These are phyloP conservation scores for Aphanomyces stellatus DNA, from an alignment of 352 stramenopile species.

Conservation along the genomic window DNA sequence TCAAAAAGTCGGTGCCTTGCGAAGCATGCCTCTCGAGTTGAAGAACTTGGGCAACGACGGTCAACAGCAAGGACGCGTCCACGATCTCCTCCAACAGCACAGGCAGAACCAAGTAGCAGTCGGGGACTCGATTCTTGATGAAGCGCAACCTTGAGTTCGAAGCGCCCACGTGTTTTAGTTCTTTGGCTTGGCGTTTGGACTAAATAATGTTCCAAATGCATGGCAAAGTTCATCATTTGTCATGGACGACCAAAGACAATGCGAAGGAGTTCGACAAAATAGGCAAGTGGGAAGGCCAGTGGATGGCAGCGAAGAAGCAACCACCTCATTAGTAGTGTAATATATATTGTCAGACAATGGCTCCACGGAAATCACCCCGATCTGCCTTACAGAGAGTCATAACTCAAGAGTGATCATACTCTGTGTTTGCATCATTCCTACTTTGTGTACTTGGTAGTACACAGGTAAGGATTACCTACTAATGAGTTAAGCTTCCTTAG, in stretches of 20 bases:
- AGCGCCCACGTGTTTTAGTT: too few relatives aligned
- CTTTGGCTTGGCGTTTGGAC: too few relatives aligned
- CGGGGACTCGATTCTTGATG: too few relatives aligned
- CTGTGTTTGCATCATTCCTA: conserved; percentile 18
- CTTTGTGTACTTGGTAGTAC: conserved; percentile 8
- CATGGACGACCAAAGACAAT: too few relatives aligned
- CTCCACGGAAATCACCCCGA: conserved; percentile 22
- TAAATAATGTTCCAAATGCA: too few relatives aligned
- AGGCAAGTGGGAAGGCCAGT: too few relatives aligned
- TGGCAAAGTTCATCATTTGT: too few relatives aligned
- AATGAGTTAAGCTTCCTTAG: conserved; percentile 9
- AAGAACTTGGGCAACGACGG: background rate
- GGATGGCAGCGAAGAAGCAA: too few relatives aligned
- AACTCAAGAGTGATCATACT: conserved; percentile 19
- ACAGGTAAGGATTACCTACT: conserved; percentile 21
- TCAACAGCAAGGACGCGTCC: too few relatives aligned
- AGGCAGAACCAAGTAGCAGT: too few relatives aligned
- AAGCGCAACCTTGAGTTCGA: too few relatives aligned
- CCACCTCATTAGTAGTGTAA: background rate
- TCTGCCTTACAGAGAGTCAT: conserved; percentile 20
- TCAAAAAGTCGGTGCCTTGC: conserved; percentile 39
- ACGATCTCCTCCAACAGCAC: background rate
- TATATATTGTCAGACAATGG: conserved; percentile 16
- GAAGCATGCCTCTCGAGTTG: background rate
- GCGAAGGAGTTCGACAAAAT: too few relatives aligned